A percentile compares a stretch with the other conserved stretches of the same genome.
phyloP scores from a whole-genome alignment of 257 asterid genomes.

The Fraxinus quadrangulata region DNA sequence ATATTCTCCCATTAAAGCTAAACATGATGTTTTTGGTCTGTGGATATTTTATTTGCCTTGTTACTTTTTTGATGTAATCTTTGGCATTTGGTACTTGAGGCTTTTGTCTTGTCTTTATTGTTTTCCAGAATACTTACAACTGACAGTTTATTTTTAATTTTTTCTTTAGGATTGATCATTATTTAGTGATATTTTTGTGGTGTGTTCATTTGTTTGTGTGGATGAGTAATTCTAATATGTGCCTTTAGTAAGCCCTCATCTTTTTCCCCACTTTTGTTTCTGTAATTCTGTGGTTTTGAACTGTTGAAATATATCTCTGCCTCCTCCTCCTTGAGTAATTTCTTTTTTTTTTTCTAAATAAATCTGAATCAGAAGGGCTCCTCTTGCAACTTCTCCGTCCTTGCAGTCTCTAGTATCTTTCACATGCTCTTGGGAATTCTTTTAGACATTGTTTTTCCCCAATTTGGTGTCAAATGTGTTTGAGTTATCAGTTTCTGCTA shows the following conservation, averaged over 20 bases:
- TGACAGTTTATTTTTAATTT: not conserved
- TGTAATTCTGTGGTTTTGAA: not conserved
- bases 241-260: not conserved
- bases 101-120: not conserved
- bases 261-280: not conserved
- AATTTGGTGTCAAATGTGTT: not conserved
- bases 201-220: slow-evolving; percentile 1
- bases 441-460: not conserved
- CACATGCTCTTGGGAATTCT: not conserved
- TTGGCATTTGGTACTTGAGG: not conserved
- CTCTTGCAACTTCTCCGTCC: not conserved
- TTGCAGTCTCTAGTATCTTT: not conserved
- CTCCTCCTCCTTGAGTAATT: not conserved
- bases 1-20: slow-evolving; percentile 5
- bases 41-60: slow-evolving; percentile 14
- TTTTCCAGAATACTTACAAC: not conserved
- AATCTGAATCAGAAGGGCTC: not conserved
- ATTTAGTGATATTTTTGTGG: not conserved
- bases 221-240: slow-evolving; percentile 3
- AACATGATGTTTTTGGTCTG: slow-evolving; percentile 15
- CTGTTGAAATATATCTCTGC: not conserved
- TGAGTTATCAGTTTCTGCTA: not conserved
- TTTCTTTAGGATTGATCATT: slow-evolving; percentile 3
- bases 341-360: not conserved
- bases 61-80: not conserved